These are phyloP conservation scores for Cucurbitaria berberidis DNA, from an alignment of 2,329 filamentous ascomycete genomes.

Conservation along the genomic window DNA sequence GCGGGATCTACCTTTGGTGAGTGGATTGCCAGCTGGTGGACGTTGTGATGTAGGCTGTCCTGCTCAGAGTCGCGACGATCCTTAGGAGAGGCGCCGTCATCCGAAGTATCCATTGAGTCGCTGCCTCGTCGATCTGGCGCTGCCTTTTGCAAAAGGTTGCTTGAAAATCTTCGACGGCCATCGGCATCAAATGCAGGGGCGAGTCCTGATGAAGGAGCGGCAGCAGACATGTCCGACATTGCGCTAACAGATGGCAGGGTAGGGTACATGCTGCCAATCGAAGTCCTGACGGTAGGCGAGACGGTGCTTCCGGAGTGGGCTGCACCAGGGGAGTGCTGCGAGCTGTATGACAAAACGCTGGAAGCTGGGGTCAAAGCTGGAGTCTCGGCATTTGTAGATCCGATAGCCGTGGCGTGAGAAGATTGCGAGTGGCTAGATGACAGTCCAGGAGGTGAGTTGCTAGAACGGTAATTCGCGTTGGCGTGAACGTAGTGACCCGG, in stretches of 20 bases:
- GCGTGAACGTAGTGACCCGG: slow-evolving; percentile 70
- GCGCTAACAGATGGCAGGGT: slow-evolving; percentile 73
- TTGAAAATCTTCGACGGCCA: slow-evolving; percentile 66
- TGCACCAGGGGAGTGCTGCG: slow-evolving; percentile 78
- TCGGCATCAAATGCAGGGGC: slow-evolving; percentile 68
- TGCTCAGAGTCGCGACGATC: slow-evolving; percentile 44
- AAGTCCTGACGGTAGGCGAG: slow-evolving; percentile 66
- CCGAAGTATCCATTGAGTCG: slow-evolving; percentile 52
- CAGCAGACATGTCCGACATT: slow-evolving; percentile 66
- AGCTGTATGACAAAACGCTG: slow-evolving; percentile 77
- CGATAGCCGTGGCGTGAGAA: slow-evolving; percentile 59
- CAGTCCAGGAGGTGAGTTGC: slow-evolving; percentile 61
- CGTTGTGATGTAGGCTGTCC: slow-evolving; percentile 46
- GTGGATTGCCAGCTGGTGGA: slow-evolving; percentile 48
- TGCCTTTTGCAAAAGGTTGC: slow-evolving; percentile 62
- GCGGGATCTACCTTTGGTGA: slow-evolving; percentile 51
- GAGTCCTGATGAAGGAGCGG: slow-evolving; percentile 71
- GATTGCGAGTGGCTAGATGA: slow-evolving; percentile 51
- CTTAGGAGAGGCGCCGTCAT: slow-evolving; percentile 41
- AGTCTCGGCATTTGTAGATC: slow-evolving; percentile 61
- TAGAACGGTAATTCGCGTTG: slow-evolving; percentile 60
- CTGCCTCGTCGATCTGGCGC: slow-evolving; percentile 42
- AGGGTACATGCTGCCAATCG: slow-evolving; percentile 71
- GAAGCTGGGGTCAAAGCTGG: slow-evolving; percentile 79
- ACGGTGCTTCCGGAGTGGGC: slow-evolving; percentile 66